A percentile compares a stretch with the other conserved stretches of the same genome.
These are phyloP conservation scores for Butyriboletus loyo DNA, from an alignment of 768 basidiomycete species.

Conservation along the genomic window DNA sequence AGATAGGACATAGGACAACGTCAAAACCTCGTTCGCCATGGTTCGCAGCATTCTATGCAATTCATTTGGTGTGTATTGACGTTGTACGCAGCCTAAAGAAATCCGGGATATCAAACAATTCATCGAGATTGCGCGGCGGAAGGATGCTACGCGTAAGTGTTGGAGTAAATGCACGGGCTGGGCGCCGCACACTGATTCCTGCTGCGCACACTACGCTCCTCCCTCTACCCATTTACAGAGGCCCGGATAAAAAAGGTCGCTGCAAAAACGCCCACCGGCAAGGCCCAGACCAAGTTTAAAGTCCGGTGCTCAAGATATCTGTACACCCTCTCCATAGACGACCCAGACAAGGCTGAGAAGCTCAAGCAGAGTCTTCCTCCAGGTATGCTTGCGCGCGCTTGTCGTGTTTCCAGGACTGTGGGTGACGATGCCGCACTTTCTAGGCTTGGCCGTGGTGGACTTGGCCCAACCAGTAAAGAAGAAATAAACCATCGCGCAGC, in stretches of 20 bases:
- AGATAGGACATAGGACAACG: conserved; percentile 3
- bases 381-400: conserved; percentile 52
- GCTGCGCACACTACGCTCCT: neutral
- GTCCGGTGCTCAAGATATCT: conserved; percentile 94
- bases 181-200: conserved; percentile 1
- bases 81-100: conserved; percentile 78
- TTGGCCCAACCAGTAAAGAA: conserved; percentile 60
- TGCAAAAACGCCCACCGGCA: conserved; percentile 62
- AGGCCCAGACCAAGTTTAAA: conserved; percentile 95
- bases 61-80: neutral
- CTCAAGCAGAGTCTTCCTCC: conserved; percentile 93
- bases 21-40: conserved; percentile 23
- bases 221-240: conserved; percentile 48
- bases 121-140: conserved; percentile 94
- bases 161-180: too few species aligned
- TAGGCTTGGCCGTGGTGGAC: conserved; percentile 73
- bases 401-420: neutral
- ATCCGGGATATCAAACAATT: conserved; percentile 98
- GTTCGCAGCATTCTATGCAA: conserved; percentile 12
- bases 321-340: conserved; percentile 95
- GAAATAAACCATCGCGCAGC: conserved; percentile 53
- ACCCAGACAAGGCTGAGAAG: conserved; percentile 98
- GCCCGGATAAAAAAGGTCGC: conserved; percentile 96
- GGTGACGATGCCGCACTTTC: neutral
- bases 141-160: conserved; percentile 91